phyloP scores from a whole-genome alignment of 352 stramenopile species.

The Blastocystis sp. region DNA sequence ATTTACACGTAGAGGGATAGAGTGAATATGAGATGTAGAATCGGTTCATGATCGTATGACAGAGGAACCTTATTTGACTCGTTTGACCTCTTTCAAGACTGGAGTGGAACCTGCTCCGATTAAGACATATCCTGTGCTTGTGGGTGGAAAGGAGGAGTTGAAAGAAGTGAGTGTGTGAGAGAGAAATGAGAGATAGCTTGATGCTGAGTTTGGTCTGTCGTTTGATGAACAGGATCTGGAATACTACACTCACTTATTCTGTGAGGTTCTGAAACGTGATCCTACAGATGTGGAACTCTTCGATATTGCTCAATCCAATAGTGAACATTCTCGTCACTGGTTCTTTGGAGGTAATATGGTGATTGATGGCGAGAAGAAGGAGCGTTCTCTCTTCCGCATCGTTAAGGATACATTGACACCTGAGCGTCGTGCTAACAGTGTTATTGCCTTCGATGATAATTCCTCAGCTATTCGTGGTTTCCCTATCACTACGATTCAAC shows the following conservation, averaged over 20 bases:
- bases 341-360: slow-evolving; percentile 99
- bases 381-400: slow-evolving; percentile 94
- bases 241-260: slow-evolving; percentile 93
- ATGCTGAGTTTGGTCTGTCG: slow-evolving; percentile 80
- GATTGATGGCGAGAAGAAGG: slow-evolving; percentile 88
- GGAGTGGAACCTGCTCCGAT: slow-evolving; percentile 76
- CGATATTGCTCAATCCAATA: slow-evolving; percentile 93
- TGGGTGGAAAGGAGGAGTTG: slow-evolving; percentile 81
- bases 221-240: slow-evolving; percentile 98
- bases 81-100: slow-evolving; percentile 81
- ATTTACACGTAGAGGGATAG: slow-evolving; percentile 65
- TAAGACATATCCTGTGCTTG: slow-evolving; percentile 84
- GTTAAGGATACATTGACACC: slow-evolving; percentile 93
- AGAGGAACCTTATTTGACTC: slow-evolving; percentile 83
- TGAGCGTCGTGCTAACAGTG: slow-evolving; percentile 80
- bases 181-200: slow-evolving; percentile 63
- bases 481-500: slow-evolving; percentile 78
- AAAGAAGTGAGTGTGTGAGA: slow-evolving; percentile 82
- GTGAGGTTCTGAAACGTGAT: slow-evolving; percentile 88
- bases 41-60: slow-evolving; percentile 93
- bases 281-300: slow-evolving; percentile 98
- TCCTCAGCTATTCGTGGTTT: slow-evolving; percentile 89
- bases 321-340: slow-evolving; percentile 97
- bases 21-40: slow-evolving; percentile 60
- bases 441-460: slow-evolving; percentile 99